These are phyloP conservation scores for Xylaria nigripes DNA, from an alignment of 495 filamentous ascomycete genomes.

Conservation along the genomic window DNA sequence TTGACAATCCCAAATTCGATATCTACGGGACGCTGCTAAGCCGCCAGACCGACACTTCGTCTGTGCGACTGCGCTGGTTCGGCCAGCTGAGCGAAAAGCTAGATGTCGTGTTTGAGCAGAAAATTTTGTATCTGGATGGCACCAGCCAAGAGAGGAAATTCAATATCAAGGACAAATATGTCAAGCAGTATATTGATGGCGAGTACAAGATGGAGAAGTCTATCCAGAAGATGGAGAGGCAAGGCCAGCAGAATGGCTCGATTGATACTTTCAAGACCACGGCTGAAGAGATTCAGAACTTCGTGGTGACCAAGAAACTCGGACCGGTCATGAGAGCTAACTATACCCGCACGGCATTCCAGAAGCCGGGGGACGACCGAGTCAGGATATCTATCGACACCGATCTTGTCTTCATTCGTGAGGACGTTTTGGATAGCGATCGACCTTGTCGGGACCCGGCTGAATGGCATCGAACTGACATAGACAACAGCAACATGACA, in stretches of 20 bases:
- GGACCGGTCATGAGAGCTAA: constrained; percentile 84
- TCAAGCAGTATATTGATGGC: constrained; percentile 78
- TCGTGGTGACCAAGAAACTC: constrained; percentile 68
- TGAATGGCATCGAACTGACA: constrained; percentile 85
- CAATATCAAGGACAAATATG: constrained; percentile 85
- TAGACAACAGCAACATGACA: constrained; percentile 72
- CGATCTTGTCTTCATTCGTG: constrained; percentile 82
- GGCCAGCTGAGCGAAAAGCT: constrained; percentile 71
- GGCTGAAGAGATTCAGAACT: constrained; percentile 69
- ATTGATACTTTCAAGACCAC: constrained; percentile 62
- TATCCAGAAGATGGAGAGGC: constrained; percentile 70
- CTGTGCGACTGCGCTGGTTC: constrained; percentile 84
- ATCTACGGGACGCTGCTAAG: constrained; percentile 81
- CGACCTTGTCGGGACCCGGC: constrained; percentile 80
- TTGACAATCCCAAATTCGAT: constrained; percentile 77
- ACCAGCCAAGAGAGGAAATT: constrained; percentile 70
- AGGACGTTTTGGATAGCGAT: constrained; percentile 76
- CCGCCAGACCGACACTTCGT: constrained; percentile 66
- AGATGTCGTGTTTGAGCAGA: constrained; percentile 80
- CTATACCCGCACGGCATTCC: constrained; percentile 91
- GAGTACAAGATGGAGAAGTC: constrained; percentile 90
- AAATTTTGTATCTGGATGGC: constrained; percentile 67
- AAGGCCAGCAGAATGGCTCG: constrained; percentile 49
- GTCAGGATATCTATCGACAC: constrained; percentile 91
- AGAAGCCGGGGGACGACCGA: constrained; percentile 86